Base-by-base conservation (phyloP, 2,329 filamentous ascomycete species). In the Botrytis galanthina region DNA sequence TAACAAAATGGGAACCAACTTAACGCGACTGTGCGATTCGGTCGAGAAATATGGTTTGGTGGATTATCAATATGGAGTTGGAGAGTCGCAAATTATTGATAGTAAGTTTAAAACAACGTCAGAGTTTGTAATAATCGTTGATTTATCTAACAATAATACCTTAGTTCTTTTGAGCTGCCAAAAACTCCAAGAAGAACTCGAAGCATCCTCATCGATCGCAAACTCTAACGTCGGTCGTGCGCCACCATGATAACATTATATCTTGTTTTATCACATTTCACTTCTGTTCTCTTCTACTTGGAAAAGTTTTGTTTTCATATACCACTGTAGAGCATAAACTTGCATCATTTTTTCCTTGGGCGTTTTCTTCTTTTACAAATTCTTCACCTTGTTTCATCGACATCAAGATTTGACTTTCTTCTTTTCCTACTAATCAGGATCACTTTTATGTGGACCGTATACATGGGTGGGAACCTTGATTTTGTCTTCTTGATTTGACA, bases 31-130 rank as follows among this genome's bases (percentile, higher is more conserved):
- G 69, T 97, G 95, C 81, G 94, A 98, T 81, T 89, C 89, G 69
- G 88, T 98, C 75, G 95, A 98, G 82, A 91, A 92, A 77, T 91
- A 97, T 80, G 96, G 96, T n/a, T 85, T 99, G 66, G 94, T 99
- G 18, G 96, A 99, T 83, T 99, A 98, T 81, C 92, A 98, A 80
- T 97, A 97, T 84, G 96, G 96, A 14, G 93, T 98, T 39, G 97
- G 94, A 89, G 96, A 98, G 83, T 95, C 98, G 81, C 90, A 93
- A 80, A 98, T 98, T 78, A 89, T 96, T 18, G 51, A 72, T 51
- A 68, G 71, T 72, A 68, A 68, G 71, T 72, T 26, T 20, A 29
- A 22, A 67, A 54, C 10, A 72, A 42, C 48, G 32, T 35, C 22
- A 57, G 39, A 59, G 29, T 16, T 29, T 35, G 37, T 29, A 42